Evolutionary conservation across 2,329 filamentous ascomycete genomes (phyloP), one percentile per base, ranked within the genome.

Genomic region (Verruconis gallopava): DNA sequence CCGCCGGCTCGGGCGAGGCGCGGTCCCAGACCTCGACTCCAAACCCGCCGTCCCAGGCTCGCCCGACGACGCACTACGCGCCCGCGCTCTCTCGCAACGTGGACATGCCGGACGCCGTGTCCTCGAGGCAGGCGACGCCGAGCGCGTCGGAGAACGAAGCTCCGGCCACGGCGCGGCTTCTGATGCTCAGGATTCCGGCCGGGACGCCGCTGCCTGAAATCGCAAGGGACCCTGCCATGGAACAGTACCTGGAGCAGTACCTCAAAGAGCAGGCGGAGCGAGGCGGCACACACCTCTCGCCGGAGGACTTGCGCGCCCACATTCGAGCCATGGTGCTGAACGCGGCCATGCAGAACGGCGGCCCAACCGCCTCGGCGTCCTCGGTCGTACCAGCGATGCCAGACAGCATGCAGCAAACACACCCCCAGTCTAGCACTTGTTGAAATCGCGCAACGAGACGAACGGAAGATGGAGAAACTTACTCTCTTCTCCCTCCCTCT

Each of bases 161-260:
- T 37, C 59, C 79, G 9, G 9, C 14, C 9, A 9, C 34, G 34
- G 9, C 34, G 34, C 9, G n/a, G 34, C 11, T 18, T 12, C 17
- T 22, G 21, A 30, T 82, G 51, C 69, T 78, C 54, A 71, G 72
- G n/a, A 70, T 83, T 18, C 67, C 75, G 39, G 73, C 75, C 46
- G 73, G 75, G 37, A 30, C 25, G 25, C 25, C 6, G 9, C 6
- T 30, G 25, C 9, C 25, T 9, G 9, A 36, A 13, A 36, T 21
- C 13, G 19, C 33, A 6, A 6, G 6, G 6, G 34, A 69, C 13
- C 67, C 71, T 37, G 68, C 74, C 19, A 67, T 83, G 49, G 79
- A 83, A 53, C 77, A 80, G 47, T 77, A 79, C 51, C 83, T 77
- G 77, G 79, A 84, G 57, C 77, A 81, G 56, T 84, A 78, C 73